Evolutionary conservation across 2,329 filamentous ascomycete genomes (phyloP), one percentile per base, ranked within the genome.

Genomic region (Aspergillus proliferans): DNA sequence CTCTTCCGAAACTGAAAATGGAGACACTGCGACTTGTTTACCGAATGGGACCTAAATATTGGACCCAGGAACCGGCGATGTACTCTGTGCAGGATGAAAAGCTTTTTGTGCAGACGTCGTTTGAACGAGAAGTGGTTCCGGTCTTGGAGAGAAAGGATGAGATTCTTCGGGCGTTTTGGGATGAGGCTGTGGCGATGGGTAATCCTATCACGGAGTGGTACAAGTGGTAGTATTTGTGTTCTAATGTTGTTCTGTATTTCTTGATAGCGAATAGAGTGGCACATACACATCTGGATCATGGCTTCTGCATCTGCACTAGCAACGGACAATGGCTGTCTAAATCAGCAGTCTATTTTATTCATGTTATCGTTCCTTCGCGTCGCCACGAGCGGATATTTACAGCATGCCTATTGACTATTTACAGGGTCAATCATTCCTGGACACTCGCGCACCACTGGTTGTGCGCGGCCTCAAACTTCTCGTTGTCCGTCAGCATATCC

Each of bases 401-500:
- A 30, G 26, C 26, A 12, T 36, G 34, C 18, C 34, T 36, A 36
- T 36, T 36, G 34, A 18, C 14, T 36, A 36, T 36, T 4, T 36
- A 36, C 34, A 33, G 18, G 14, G 21, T 43, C n/a, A 30, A 22
- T 43, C 47, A 60, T 38, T 58, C 53, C 18, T 53, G 43, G 19
- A 64, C 55, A 43, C 56, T 54, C 4, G 56, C 48, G 43, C 57
- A 42, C 64, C 61, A 68, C 15, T 66, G 60, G 8, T 36, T 47
- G 42, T 52, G 57, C 3, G 59, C 59, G 3, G 50, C 51, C 26
- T 59, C 50, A 41, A 59, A 66, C 21, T 66, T 28, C 1, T 12
- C 40, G 12, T 62, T 50, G 8, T 65, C 50, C 3, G 52, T 57
- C n/a, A 62, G 4, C 55, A 68, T 62, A 3, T 68, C 64, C 61